These are phyloP conservation scores for Neurospora sp. DNA, from an alignment of 495 filamentous ascomycete species.

Conservation along the genomic window DNA sequence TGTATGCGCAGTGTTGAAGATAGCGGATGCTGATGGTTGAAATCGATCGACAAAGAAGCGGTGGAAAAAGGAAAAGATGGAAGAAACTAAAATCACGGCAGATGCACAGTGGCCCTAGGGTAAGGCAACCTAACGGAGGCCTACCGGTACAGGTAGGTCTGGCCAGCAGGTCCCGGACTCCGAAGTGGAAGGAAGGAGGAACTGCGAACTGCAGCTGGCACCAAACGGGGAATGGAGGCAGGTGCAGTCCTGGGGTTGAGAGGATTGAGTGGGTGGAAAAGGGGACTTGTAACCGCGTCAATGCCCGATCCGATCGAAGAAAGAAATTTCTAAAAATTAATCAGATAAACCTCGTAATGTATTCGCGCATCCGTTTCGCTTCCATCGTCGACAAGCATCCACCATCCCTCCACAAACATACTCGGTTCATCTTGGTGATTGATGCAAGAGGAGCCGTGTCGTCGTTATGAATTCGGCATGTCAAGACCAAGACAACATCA, in stretches of 20 bases:
- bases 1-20: not conserved
- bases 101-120: not conserved
- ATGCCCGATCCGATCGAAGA: not conserved
- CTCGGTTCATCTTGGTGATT: not conserved
- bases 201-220: not conserved
- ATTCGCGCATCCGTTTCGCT: not conserved
- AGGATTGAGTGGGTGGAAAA: not conserved
- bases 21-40: not conserved
- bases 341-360: not conserved
- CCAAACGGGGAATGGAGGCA: not conserved
- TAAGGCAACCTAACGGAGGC: not conserved
- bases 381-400: not conserved
- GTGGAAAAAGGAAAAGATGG: not conserved
- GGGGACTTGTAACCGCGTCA: not conserved
- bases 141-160: not conserved
- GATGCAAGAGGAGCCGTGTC: not conserved
- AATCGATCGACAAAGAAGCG: not conserved
- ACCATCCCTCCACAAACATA: not conserved
- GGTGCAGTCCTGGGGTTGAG: not conserved
- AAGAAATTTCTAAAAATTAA: not conserved
- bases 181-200: not conserved
- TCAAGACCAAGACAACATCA: not conserved
- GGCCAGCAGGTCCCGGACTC: not conserved
- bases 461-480: not conserved
- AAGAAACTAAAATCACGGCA: not conserved